These are phyloP conservation scores for Pseudocercospora vitis DNA, from an alignment of 2,329 filamentous ascomycete genomes.

Conservation along the genomic window DNA sequence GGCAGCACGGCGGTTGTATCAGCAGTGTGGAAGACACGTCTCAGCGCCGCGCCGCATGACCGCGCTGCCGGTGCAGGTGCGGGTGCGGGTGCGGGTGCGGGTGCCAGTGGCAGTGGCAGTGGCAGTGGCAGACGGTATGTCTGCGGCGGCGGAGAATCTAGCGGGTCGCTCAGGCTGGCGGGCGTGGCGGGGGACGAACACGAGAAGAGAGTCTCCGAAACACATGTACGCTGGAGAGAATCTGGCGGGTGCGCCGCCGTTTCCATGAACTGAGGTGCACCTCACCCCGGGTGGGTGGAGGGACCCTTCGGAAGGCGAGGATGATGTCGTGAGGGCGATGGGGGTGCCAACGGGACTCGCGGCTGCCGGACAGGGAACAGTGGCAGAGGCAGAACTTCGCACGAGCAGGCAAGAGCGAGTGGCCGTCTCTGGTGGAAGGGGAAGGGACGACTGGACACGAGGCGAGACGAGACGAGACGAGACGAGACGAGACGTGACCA, in stretches of 20 bases:
- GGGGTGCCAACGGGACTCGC: neutral
- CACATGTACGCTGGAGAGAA: neutral
- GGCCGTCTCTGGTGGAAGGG: too few species aligned
- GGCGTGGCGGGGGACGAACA: neutral
- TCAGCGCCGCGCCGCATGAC: slow-evolving; percentile 10
- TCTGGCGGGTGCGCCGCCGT: neutral
- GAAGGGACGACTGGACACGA: too few species aligned
- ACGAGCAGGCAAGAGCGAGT: neutral
- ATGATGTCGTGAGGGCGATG: too few species aligned
- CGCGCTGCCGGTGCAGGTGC: too few species aligned
- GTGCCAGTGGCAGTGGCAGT: too few species aligned
- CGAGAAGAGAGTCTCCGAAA: neutral
- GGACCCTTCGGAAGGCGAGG: too few species aligned
- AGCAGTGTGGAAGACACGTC: slow-evolving; percentile 16
- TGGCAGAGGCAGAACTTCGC: neutral
- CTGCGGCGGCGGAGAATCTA: neutral
- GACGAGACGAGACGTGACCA: too few species aligned
- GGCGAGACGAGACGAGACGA: too few species aligned
- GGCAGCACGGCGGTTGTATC: slow-evolving; percentile 16
- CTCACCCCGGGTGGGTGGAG: too few species aligned
- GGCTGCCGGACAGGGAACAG: neutral
- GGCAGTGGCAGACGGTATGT: neutral
- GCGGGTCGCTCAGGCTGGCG: slow-evolving; percentile 2
- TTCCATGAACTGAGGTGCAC: slow-evolving; percentile 6
- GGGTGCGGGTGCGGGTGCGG: too few species aligned